phyloP scores from a whole-genome alignment of 352 stramenopile genomes.

The Elongisporangium anandrum region DNA sequence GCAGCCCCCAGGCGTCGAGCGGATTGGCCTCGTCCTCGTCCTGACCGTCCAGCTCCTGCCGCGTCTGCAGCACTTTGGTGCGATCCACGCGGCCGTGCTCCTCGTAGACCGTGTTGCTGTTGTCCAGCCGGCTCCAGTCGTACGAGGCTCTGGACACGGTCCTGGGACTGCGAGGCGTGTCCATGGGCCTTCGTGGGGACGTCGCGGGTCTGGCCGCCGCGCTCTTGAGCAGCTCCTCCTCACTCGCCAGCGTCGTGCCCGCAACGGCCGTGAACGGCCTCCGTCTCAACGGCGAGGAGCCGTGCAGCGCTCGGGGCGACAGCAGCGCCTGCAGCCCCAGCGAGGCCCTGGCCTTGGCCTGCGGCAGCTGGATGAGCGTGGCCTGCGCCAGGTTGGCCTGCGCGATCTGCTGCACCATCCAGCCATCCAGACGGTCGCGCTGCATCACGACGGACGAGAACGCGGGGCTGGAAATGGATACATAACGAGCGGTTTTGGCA shows the following conservation, averaged over 20 bases:
- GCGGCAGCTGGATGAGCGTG: constrained; percentile 56
- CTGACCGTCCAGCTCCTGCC: not conserved
- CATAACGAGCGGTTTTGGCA: not conserved
- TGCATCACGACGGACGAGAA: constrained; percentile 32
- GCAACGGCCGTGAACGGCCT: constrained; percentile 3
- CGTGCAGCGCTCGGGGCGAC: not conserved
- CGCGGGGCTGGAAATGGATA: not conserved
- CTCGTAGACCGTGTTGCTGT: constrained; percentile 1
- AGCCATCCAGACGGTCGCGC: constrained; percentile 63
- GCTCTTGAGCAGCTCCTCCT: not conserved
- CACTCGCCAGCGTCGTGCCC: not conserved
- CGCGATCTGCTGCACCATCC: constrained; percentile 73
- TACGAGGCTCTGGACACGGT: not conserved
- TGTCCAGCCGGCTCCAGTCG: not conserved
- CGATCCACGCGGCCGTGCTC: constrained; percentile 46
- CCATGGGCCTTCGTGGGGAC: not conserved
- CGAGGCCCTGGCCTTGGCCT: constrained; percentile 2
- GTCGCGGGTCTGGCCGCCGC: not conserved
- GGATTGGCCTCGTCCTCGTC: constrained; percentile 19
- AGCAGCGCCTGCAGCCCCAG: not conserved
- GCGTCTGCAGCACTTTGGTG: constrained; percentile 31
- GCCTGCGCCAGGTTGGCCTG: constrained; percentile 62
- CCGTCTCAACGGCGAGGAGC: constrained; percentile 5
- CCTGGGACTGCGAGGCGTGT: not conserved
- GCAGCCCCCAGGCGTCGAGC: constrained; percentile 55